Evolutionary conservation across 2,329 filamentous ascomycete species (phyloP).

Genomic region (Sporothrix pallida): DNA sequence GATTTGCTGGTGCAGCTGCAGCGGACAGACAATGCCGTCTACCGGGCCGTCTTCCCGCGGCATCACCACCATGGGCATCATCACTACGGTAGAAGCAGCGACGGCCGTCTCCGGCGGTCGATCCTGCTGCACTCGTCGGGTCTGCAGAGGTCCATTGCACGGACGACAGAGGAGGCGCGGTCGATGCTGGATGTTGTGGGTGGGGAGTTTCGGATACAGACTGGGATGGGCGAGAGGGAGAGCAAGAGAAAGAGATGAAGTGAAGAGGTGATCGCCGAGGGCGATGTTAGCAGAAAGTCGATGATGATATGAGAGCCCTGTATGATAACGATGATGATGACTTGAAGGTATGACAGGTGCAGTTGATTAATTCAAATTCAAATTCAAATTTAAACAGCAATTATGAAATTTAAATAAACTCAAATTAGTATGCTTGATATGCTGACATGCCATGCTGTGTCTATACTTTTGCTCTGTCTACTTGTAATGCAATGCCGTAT

Average conservation of each 20-base stretch:
- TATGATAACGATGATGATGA: too few relatives aligned
- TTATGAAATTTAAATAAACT: too few relatives aligned
- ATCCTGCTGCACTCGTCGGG: neutral
- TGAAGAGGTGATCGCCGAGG: too few relatives aligned
- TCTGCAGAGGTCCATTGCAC: constrained; percentile 27
- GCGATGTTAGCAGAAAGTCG: too few relatives aligned
- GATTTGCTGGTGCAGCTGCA: constrained; percentile 32
- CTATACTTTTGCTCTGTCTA: neutral
- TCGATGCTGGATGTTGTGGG: neutral
- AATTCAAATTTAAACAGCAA: too few relatives aligned
- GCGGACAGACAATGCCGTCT: constrained; percentile 29
- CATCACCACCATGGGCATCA: neutral
- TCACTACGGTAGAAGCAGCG: neutral
- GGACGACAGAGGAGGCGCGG: constrained; percentile 14
- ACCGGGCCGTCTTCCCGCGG: constrained; percentile 27
- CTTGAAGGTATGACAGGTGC: too few relatives aligned
- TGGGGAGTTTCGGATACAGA: neutral
- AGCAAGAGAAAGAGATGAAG: neutral
- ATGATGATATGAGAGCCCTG: too few relatives aligned
- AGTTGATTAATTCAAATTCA: too few relatives aligned
- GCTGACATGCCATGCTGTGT: too few relatives aligned
- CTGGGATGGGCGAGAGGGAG: neutral
- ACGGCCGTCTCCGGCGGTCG: neutral
- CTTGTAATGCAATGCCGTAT: neutral
- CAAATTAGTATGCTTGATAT: too few relatives aligned